phyloP scores from a whole-genome alignment of 352 stramenopile species.

The Pythium apleroticum region DNA sequence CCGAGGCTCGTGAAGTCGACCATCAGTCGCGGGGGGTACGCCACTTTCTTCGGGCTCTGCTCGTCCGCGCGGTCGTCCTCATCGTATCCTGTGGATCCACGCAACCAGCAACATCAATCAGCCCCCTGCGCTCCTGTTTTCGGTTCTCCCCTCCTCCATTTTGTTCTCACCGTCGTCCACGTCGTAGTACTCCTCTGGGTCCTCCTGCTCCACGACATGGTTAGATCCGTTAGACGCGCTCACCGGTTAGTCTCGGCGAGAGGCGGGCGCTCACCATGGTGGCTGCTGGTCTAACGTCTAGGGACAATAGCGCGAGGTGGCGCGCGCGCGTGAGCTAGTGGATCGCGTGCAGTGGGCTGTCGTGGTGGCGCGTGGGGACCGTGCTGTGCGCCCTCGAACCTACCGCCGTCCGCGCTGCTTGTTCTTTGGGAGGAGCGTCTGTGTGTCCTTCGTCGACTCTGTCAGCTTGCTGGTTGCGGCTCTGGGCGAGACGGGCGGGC shows the following conservation, averaged over 20 bases:
- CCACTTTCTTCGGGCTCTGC: conserved; percentile 31
- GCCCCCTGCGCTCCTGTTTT: background rate
- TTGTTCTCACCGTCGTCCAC: conserved; percentile 22
- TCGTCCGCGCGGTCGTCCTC: conserved; percentile 37
- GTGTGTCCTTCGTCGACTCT: background rate
- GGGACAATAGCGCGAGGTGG: background rate
- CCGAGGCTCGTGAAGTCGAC: conserved; percentile 83
- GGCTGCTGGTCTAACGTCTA: background rate
- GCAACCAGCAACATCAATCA: background rate
- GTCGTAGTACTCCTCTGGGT: conserved; percentile 33
- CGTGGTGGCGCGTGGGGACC: background rate
- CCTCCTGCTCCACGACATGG: conserved; percentile 15
- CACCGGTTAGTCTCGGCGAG: background rate
- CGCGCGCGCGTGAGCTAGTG: background rate
- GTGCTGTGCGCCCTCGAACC: background rate
- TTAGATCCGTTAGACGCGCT: background rate
- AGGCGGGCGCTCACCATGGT: background rate
- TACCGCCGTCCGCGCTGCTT: background rate
- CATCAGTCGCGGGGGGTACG: conserved; percentile 78
- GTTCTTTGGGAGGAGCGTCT: background rate
- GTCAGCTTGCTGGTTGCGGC: background rate
- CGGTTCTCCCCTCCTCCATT: background rate
- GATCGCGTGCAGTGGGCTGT: background rate
- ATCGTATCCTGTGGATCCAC: conserved; percentile 19
- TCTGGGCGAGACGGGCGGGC: background rate